These are phyloP conservation scores for Viola pubescens DNA, from an alignment of 441 rosid species.

Conservation along the genomic window DNA sequence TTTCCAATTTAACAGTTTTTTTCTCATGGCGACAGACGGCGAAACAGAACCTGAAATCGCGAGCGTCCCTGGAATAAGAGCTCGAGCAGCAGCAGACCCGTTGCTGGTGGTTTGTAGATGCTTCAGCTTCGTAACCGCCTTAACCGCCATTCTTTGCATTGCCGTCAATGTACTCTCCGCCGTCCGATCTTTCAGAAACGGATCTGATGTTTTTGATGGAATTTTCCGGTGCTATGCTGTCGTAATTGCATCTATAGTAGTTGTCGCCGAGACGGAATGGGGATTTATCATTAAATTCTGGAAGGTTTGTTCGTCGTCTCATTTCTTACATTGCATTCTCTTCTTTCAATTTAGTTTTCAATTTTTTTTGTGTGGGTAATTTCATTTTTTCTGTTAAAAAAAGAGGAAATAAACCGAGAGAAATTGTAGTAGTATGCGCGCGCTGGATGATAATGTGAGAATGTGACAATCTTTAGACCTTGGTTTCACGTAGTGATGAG, in stretches of 20 bases:
- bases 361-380: not conserved
- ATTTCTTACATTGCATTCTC: not conserved
- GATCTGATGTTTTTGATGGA: slow-evolving; percentile 86
- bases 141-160: slow-evolving; percentile 67
- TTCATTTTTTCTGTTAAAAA: not conserved
- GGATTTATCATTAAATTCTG: slow-evolving; percentile 58
- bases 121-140: slow-evolving; percentile 58
- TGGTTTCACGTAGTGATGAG: not conserved
- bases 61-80: slow-evolving; percentile 11
- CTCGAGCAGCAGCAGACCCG: slow-evolving; percentile 43
- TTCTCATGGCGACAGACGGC: slow-evolving; percentile 26
- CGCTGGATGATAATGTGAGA: not conserved
- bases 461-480: not conserved
- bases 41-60: slow-evolving; percentile 18
- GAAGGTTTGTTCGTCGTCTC: slow-evolving; percentile 36
- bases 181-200: slow-evolving; percentile 55
- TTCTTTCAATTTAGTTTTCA: not conserved
- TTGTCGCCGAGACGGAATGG: slow-evolving; percentile 91
- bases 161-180: slow-evolving; percentile 85
- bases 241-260: slow-evolving; percentile 53
- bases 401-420: not conserved
- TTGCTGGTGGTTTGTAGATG: slow-evolving; percentile 63
- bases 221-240: slow-evolving; percentile 89
- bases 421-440: too few relatives aligned
- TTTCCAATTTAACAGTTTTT: not conserved